These are phyloP conservation scores for Colletotrichum lentis DNA, from an alignment of 2,329 filamentous ascomycete genomes.

Conservation along the genomic window DNA sequence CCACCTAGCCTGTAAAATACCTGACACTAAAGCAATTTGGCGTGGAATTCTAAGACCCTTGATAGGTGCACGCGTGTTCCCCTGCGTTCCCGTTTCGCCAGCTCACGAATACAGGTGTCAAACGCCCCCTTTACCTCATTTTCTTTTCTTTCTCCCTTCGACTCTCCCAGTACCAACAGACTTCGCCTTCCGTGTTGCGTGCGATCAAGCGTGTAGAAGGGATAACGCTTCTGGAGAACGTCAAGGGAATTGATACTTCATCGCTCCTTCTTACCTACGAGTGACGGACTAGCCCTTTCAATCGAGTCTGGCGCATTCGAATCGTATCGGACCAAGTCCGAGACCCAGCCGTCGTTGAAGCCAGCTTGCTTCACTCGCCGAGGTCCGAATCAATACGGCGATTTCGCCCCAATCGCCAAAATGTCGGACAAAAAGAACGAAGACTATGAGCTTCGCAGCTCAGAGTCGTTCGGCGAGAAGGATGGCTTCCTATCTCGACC, in stretches of 20 bases:
- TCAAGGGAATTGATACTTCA: background rate
- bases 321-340: background rate
- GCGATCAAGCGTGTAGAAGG: conserved; percentile 3
- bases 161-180: background rate
- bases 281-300: background rate
- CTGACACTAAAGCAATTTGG: conserved; percentile 17
- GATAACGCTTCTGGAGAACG: conserved; percentile 11
- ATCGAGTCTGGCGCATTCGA: conserved; percentile 20
- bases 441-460: conserved; percentile 77
- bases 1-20: conserved; percentile 17
- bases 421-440: conserved; percentile 91
- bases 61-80: conserved; percentile 37
- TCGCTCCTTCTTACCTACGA: background rate
- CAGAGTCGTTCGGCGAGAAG: conserved; percentile 65
- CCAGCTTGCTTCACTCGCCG: conserved; percentile 4
- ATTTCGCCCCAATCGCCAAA: background rate
- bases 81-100: conserved; percentile 29
- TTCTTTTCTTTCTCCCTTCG: background rate
- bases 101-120: conserved; percentile 14
- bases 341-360: conserved; percentile 4
- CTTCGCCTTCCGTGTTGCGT: conserved; percentile 5
- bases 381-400: conserved; percentile 46
- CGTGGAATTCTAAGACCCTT: conserved; percentile 25
- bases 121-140: conserved; percentile 21
- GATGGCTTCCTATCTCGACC: conserved; percentile 59